A percentile compares a stretch with the other conserved stretches of the same genome.
These are phyloP conservation scores for Colletotrichum kahawae DNA, from an alignment of 2,329 filamentous ascomycete species.

Conservation along the genomic window DNA sequence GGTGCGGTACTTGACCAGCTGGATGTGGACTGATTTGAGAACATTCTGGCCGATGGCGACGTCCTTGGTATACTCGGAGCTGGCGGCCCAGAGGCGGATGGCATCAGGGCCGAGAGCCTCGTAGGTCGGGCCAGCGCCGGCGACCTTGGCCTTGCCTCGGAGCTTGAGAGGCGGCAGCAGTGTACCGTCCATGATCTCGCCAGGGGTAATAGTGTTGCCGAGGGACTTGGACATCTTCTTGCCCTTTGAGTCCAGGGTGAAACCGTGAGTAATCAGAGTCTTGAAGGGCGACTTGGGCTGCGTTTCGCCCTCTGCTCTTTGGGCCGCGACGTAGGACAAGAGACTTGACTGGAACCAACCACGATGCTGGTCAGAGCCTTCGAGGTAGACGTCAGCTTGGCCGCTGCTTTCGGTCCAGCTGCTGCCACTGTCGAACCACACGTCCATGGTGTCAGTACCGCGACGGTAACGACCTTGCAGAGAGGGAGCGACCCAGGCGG, in stretches of 20 bases:
- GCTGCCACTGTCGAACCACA: conserved; percentile 98
- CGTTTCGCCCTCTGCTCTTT: conserved; percentile 40
- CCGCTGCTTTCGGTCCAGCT: conserved; percentile 74
- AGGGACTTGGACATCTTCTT: conserved; percentile 99
- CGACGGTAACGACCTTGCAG: conserved; percentile 70
- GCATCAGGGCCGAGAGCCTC: conserved; percentile 86
- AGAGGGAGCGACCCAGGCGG: conserved; percentile 74
- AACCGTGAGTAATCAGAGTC: conserved; percentile 92
- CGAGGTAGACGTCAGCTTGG: conserved; percentile 85
- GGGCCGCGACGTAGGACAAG: conserved; percentile 79
- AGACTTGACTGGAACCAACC: conserved; percentile 99
- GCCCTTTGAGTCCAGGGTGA: conserved; percentile 86
- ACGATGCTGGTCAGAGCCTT: conserved; percentile 94
- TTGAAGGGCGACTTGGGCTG: conserved; percentile 72
- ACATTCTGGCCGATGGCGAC: conserved; percentile 81
- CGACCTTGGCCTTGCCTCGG: conserved; percentile 56
- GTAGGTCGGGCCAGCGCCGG: conserved; percentile 44
- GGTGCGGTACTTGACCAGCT: conserved; percentile 84
- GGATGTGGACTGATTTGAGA: conserved; percentile 76
- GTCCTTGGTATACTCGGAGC: conserved; percentile 89
- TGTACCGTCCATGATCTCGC: conserved; percentile 84
- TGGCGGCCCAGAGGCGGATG: conserved; percentile 88
- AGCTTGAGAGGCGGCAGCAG: conserved; percentile 73
- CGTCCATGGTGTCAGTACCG: conserved; percentile 96
- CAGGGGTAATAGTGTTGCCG: conserved; percentile 83